Evolutionary conservation across 2,329 filamentous ascomycete genomes (phyloP).

Genomic region (Talaromyces sp.): DNA sequence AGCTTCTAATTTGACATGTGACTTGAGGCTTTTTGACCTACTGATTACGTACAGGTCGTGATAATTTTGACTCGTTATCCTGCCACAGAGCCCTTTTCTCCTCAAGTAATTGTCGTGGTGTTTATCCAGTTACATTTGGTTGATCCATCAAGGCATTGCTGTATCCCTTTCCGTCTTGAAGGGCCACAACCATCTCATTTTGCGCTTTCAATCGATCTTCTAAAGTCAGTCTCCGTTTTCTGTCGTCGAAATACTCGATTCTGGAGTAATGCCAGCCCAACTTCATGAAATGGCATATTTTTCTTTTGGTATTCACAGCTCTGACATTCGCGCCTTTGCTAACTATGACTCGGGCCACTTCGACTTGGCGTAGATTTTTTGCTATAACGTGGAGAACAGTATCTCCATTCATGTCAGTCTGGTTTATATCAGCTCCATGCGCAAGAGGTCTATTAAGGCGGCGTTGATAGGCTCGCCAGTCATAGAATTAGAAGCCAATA

Average conservation of each 20-base stretch:
- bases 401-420: slow-evolving; percentile 16
- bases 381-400: slow-evolving; percentile 18
- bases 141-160: slow-evolving; percentile 15
- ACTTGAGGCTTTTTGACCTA: background rate
- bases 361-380: slow-evolving; percentile 15
- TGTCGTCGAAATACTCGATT: background rate
- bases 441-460: slow-evolving; percentile 15
- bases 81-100: slow-evolving; percentile 4
- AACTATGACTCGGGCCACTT: slow-evolving; percentile 8
- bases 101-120: slow-evolving; percentile 14
- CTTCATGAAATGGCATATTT: slow-evolving; percentile 20
- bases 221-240: background rate
- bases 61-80: background rate
- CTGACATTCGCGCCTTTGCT: slow-evolving; percentile 15
- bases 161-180: slow-evolving; percentile 9
- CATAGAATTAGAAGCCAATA: slow-evolving; percentile 10
- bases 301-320: slow-evolving; percentile 14
- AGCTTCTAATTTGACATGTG: background rate
- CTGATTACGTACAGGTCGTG: background rate
- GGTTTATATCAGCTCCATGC: slow-evolving; percentile 15
- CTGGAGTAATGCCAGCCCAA: slow-evolving; percentile 9
- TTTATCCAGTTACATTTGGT: slow-evolving; percentile 18
- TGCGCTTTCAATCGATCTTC: background rate
- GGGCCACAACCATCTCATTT: slow-evolving; percentile 1
- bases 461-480: slow-evolving; percentile 11